Evolutionary conservation across 176 grass and related monocot genomes (phyloP).

Genomic region (Carex littledalei): DNA sequence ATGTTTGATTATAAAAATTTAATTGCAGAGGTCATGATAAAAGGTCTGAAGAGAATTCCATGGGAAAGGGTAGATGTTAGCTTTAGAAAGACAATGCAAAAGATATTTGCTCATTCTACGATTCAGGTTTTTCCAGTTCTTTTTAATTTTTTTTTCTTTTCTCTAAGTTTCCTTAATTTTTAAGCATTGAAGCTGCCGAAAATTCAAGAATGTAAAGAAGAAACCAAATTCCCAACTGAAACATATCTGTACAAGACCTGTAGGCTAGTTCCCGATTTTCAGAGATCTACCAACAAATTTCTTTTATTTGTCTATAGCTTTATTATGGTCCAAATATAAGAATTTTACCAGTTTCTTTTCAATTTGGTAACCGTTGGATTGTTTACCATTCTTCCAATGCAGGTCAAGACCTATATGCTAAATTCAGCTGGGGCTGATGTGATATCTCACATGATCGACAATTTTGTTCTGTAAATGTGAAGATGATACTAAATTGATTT

Average conservation of each 20-base stretch:
- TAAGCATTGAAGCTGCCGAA: background rate
- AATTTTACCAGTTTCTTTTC: slow-evolving; percentile 2
- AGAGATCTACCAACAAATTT: background rate
- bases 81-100: slow-evolving; percentile 76
- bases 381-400: slow-evolving; percentile 3
- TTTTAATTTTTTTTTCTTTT: background rate
- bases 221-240: background rate
- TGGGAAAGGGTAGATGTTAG: slow-evolving; percentile 98
- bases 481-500: background rate
- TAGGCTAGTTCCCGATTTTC: background rate
- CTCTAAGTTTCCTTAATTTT: background rate
- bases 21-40: slow-evolving; percentile 72
- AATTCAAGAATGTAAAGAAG: background rate
- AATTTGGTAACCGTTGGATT: background rate
- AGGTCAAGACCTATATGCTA: slow-evolving; percentile 81
- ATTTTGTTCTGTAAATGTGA: slow-evolving; percentile 50
- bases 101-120: slow-evolving; percentile 80
- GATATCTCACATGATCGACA: slow-evolving; percentile 91
- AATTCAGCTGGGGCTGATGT: slow-evolving; percentile 82
- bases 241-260: background rate
- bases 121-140: slow-evolving; percentile 55
- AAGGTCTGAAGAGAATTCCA: slow-evolving; percentile 65
- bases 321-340: background rate
- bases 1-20: slow-evolving; percentile 8
- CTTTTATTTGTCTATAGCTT: background rate